These are phyloP conservation scores for Hanseniaspora lachancei DNA, from an alignment of 805 yeast genomes.

Conservation along the genomic window DNA sequence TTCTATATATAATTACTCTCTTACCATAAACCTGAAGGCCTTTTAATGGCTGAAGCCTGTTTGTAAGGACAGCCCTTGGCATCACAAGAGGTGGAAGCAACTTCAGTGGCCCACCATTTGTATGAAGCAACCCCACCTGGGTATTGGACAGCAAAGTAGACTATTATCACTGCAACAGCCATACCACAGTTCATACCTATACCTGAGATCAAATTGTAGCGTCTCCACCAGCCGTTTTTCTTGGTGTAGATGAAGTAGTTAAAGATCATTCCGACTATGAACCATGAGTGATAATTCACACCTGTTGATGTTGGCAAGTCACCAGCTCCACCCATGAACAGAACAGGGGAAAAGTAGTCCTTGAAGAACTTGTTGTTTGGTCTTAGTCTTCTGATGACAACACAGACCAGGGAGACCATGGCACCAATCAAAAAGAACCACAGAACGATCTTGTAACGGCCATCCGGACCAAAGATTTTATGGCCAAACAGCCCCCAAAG, in stretches of 20 bases:
- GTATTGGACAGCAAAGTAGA: conserved; percentile 40
- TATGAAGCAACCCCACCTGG: conserved; percentile 29
- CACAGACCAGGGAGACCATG: conserved; percentile 31
- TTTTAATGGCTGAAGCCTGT: not conserved
- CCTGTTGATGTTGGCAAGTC: conserved; percentile 59
- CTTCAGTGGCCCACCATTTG: conserved; percentile 58
- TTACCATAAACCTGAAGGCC: conserved; percentile 13
- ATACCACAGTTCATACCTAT: conserved; percentile 57
- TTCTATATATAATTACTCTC: too few species aligned
- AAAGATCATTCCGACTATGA: conserved; percentile 42
- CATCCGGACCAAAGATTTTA: conserved; percentile 36
- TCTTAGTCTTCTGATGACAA: conserved; percentile 27
- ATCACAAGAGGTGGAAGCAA: conserved; percentile 32
- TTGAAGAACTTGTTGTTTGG: conserved; percentile 29
- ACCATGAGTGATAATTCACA: conserved; percentile 45
- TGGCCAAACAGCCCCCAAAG: conserved; percentile 60
- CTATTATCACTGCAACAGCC: conserved; percentile 46
- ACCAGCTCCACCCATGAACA: conserved; percentile 41
- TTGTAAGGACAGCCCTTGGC: conserved; percentile 16
- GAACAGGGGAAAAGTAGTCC: conserved; percentile 47
- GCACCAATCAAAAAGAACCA: conserved; percentile 53
- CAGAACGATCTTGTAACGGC: conserved; percentile 40
- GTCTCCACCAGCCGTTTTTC: conserved; percentile 62
- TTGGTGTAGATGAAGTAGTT: conserved; percentile 43
- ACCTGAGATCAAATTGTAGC: conserved; percentile 54